Conservation (phyloP, 78 protist genomes). For the Guillardia theta region DNA sequence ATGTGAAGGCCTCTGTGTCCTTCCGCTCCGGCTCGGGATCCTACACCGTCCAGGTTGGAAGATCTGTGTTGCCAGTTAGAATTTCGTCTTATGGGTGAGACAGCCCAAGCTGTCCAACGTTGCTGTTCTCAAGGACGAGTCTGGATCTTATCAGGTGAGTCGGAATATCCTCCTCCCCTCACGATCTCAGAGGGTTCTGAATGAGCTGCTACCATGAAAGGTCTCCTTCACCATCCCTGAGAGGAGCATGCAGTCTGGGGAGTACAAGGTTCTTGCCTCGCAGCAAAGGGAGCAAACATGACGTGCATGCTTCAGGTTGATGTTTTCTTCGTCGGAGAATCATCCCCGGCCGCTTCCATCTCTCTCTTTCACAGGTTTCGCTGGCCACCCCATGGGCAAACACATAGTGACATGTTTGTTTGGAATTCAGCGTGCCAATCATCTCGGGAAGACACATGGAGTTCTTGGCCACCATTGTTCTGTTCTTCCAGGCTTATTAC, state of each 20-base stretch:
- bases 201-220: too few relatives aligned
- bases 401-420: not conserved
- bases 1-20: not conserved
- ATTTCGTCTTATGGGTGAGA: not conserved
- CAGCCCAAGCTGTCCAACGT: not conserved
- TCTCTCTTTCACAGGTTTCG: not conserved
- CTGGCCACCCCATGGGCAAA: not conserved
- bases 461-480: not conserved
- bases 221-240: not conserved
- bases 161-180: too few relatives aligned
- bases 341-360: not conserved
- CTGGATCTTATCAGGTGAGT: not conserved
- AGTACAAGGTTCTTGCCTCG: constrained; percentile 13
- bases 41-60: not conserved
- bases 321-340: not conserved
- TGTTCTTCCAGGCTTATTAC: not conserved
- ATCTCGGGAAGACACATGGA: not conserved
- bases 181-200: too few relatives aligned
- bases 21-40: not conserved
- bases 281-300: too few relatives aligned
- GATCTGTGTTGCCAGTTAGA: not conserved
- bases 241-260: not conserved
- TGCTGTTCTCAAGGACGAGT: not conserved
- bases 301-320: too few relatives aligned
- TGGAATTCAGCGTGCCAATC: not conserved